phyloP scores from a whole-genome alignment of 371 early-diverging fungal genomes.

The Lichtheimia ramosa region DNA sequence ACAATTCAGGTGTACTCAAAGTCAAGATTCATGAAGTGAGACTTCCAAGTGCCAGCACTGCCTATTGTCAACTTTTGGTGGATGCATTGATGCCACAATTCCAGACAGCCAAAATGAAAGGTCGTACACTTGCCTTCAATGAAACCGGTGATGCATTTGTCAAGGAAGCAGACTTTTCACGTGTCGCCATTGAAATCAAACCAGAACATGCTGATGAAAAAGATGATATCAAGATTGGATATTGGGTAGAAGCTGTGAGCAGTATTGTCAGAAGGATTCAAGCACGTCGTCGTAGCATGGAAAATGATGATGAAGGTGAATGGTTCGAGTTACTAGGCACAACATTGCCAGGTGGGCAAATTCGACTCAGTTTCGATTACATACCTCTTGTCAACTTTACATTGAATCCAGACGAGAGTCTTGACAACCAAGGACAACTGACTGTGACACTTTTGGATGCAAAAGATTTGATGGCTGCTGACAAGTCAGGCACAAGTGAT shows the following conservation, averaged over 20 bases:
- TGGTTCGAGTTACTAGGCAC: slow-evolving; percentile 45
- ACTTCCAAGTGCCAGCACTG: slow-evolving; percentile 18
- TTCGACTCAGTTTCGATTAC: slow-evolving; percentile 55
- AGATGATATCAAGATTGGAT: slow-evolving; percentile 32
- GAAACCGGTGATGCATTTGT: slow-evolving; percentile 57
- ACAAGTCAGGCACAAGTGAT: slow-evolving; percentile 67
- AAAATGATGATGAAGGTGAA: slow-evolving; percentile 20
- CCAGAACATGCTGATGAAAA: slow-evolving; percentile 33
- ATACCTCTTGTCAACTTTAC: slow-evolving; percentile 46
- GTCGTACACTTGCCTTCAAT: slow-evolving; percentile 31
- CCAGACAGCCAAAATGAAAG: slow-evolving; percentile 40
- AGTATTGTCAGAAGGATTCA: slow-evolving; percentile 40
- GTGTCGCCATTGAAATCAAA: slow-evolving; percentile 54
- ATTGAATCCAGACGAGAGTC: slow-evolving; percentile 58
- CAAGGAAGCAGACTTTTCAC: slow-evolving; percentile 63
- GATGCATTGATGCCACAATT: slow-evolving; percentile 44
- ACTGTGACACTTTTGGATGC: slow-evolving; percentile 48
- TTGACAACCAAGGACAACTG: slow-evolving; percentile 60
- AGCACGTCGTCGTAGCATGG: slow-evolving; percentile 14
- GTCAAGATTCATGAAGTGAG: slow-evolving; percentile 46
- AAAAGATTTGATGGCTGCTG: slow-evolving; percentile 53
- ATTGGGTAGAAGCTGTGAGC: slow-evolving; percentile 36
- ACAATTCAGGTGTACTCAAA: slow-evolving; percentile 39
- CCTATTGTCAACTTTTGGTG: slow-evolving; percentile 38
- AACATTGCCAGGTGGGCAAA: slow-evolving; percentile 30